Evolutionary conservation across 257 asterid species (phyloP).

Genomic region (Rhazya stricta): DNA sequence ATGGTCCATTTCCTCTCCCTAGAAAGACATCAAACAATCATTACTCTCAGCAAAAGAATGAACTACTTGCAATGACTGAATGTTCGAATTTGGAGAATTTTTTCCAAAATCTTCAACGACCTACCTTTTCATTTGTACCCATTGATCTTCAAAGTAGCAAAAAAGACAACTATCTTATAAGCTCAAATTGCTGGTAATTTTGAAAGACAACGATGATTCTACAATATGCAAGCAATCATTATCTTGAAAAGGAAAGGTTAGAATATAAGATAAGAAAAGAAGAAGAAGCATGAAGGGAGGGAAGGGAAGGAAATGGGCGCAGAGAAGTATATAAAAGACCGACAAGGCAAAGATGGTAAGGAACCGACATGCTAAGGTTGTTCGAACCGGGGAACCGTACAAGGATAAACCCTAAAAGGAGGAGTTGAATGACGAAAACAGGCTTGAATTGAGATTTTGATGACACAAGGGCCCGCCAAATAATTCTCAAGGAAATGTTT

Average conservation of each 20-base stretch:
- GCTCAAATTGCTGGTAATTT: background rate
- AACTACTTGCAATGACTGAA: background rate
- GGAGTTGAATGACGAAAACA: slow-evolving; percentile 37
- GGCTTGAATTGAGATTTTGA: slow-evolving; percentile 24
- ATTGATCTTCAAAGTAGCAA: slow-evolving; percentile 16
- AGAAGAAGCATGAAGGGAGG: background rate
- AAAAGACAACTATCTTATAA: background rate
- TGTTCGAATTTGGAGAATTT: background rate
- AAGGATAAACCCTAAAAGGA: slow-evolving; percentile 30
- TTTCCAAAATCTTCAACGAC: background rate
- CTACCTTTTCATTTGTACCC: slow-evolving; percentile 43
- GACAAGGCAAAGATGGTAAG: slow-evolving; percentile 2
- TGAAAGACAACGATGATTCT: background rate
- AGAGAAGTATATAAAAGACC: background rate
- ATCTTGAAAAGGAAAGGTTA: background rate
- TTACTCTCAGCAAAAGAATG: background rate
- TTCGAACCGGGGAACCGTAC: slow-evolving; percentile 14
- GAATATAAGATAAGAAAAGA: background rate
- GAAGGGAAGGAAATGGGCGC: background rate
- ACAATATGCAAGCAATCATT: background rate
- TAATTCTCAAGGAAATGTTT: background rate
- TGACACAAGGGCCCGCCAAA: slow-evolving; percentile 29
- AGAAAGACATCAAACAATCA: background rate
- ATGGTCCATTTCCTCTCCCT: slow-evolving; percentile 33
- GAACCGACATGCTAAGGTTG: slow-evolving; percentile 7